These are phyloP conservation scores for Cyclotella sp. DNA, from an alignment of 108 stramenopile species.

Conservation along the genomic window DNA sequence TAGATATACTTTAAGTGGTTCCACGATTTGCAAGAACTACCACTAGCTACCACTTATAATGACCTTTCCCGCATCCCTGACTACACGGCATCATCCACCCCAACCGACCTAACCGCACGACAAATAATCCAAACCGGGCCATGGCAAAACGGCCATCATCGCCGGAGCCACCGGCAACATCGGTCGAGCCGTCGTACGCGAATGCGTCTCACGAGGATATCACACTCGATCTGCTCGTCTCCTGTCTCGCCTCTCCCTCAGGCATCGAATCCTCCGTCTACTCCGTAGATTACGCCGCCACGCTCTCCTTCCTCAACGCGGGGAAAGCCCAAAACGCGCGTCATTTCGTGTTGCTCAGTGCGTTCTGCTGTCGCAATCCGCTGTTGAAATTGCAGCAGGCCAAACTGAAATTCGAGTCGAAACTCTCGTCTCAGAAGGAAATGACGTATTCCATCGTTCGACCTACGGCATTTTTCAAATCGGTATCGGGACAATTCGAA, in stretches of 20 bases:
- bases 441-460: conserved; percentile 74
- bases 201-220: conserved; percentile 61
- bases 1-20: too few species aligned
- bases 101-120: not conserved
- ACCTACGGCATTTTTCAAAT: conserved; percentile 91
- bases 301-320: conserved; percentile 73
- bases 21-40: too few species aligned
- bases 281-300: conserved; percentile 82
- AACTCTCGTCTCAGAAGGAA: conserved; percentile 42
- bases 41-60: too few species aligned
- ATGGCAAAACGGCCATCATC: conserved; percentile 53
- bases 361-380: conserved; percentile 86
- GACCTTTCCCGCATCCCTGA: too few species aligned
- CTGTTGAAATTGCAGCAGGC: conserved; percentile 84
- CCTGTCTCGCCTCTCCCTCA: conserved; percentile 81
- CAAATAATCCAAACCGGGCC: conserved; percentile 16
- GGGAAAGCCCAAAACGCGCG: conserved; percentile 53
- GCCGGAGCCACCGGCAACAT: conserved; percentile 72
- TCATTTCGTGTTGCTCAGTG: conserved; percentile 80
- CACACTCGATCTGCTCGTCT: conserved; percentile 59
- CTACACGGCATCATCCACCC: too few species aligned
- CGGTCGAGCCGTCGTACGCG: conserved; percentile 61
- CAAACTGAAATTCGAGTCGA: conserved; percentile 75
- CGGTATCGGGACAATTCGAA: conserved; percentile 83
- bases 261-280: conserved; percentile 76